phyloP scores from a whole-genome alignment of 2,329 filamentous ascomycete genomes.

The Stylonectria norvegica region DNA sequence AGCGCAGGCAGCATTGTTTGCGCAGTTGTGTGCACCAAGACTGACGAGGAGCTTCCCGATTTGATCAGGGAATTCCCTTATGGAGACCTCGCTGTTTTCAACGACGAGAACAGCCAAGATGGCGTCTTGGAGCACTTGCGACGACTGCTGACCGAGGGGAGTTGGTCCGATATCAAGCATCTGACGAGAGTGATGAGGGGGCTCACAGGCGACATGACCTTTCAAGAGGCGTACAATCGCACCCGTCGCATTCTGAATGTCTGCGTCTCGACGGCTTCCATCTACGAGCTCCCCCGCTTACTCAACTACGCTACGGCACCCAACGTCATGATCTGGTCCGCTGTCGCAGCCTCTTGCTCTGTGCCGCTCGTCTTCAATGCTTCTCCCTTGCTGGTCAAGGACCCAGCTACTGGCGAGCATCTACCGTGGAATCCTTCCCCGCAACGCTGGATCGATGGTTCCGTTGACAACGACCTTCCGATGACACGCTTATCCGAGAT shows the following conservation, averaged over 20 bases:
- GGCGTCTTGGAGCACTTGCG: conserved; percentile 66
- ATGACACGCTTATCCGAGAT: conserved; percentile 88
- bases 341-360: conserved; percentile 92
- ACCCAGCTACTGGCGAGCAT: conserved; percentile 73
- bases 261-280: conserved; percentile 80
- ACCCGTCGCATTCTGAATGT: conserved; percentile 91
- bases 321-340: conserved; percentile 94
- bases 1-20: conserved; percentile 86
- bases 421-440: conserved; percentile 82
- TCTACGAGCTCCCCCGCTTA: conserved; percentile 81
- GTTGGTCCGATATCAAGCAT: conserved; percentile 80
- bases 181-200: conserved; percentile 76
- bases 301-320: conserved; percentile 92
- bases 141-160: conserved; percentile 74
- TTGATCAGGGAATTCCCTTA: conserved; percentile 69
- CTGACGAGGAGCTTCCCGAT: conserved; percentile 71
- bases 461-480: conserved; percentile 89
- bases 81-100: conserved; percentile 79
- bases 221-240: conserved; percentile 94
- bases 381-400: conserved; percentile 76
- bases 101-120: conserved; percentile 56
- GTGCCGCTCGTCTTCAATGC: conserved; percentile 83
- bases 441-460: conserved; percentile 89
- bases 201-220: conserved; percentile 84
- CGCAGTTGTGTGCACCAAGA: conserved; percentile 72